Base-by-base conservation (phyloP, 2,329 filamentous ascomycete species). In the Venturia nashicola region DNA sequence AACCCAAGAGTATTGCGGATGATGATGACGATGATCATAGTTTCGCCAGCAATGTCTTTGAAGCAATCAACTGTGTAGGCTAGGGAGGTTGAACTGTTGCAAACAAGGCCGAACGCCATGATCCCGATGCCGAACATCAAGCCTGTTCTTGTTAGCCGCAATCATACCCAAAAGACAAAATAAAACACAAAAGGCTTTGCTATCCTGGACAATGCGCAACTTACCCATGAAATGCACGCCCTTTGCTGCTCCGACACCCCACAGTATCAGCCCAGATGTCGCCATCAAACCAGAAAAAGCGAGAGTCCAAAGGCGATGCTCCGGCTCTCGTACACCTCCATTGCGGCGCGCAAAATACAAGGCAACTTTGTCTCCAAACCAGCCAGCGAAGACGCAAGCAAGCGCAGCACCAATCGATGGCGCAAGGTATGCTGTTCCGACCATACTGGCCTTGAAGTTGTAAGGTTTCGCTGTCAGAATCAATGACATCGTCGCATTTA, bases 231-330 rank as follows among this genome's bases (percentile, higher is more conserved):
- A 46, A 23, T 46, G 44, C n/a, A 46, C 44, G n/a, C 44, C 44
- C 44, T 79, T 74, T 51, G 77, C 77, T 2, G 80, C 78, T 5
- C 80, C 80, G 0, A 82, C 76, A 39, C 81, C 80, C 79, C 79
- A 82, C 1, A 81, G 70, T 46, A 82, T 74, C 4, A 81, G 70
- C 0, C 75, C 76, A 11, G 72, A 74, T 0, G 79, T 78, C 5
- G 80, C 71, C 34, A 80, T 68, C 4, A 82, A 63, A 12, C 76
- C 64, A 12, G 74, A 76, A 0, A 72, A 69, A 1, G 69, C 61
- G 65, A 78, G 76, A 0, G 76, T 70, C 73, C 76, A 78, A 0
- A 78, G 67, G 0, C 75, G 69, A 59, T 76, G 71, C 62, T 78
- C 76, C 0, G 76, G 69, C 65, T 78, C 76, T 40, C 74, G 68